phyloP scores from a whole-genome alignment of 83 land plant genomes.

The Picea mariana region DNA sequence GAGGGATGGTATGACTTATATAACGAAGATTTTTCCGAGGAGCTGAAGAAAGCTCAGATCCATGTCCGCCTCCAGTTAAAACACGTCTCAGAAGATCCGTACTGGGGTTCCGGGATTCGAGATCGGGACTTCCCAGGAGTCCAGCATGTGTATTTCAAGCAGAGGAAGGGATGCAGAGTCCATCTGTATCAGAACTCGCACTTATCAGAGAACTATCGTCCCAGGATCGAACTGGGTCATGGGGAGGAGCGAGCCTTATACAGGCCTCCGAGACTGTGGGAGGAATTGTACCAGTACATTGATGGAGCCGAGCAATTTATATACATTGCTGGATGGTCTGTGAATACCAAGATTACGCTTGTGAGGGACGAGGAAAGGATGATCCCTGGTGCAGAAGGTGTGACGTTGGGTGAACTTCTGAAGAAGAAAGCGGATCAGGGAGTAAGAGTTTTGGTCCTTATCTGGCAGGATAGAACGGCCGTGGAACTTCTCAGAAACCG shows the following conservation, averaged over 20 bases:
- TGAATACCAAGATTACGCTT: slow-evolving; percentile 28
- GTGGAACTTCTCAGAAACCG: slow-evolving; percentile 18
- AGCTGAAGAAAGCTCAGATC: slow-evolving; percentile 21
- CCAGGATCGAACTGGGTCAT: slow-evolving; percentile 27
- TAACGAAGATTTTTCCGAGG: slow-evolving; percentile 18
- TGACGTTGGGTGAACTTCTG: slow-evolving; percentile 45
- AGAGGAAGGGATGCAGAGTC: slow-evolving; percentile 34
- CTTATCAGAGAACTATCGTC: slow-evolving; percentile 26
- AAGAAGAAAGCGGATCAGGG: slow-evolving; percentile 43
- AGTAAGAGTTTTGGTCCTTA: slow-evolving; percentile 36
- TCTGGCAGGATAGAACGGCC: slow-evolving; percentile 46
- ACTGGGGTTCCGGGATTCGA: slow-evolving; percentile 34
- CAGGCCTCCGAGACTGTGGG: slow-evolving; percentile 42
- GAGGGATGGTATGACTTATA: slow-evolving; percentile 37
- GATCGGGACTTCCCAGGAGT: slow-evolving; percentile 31
- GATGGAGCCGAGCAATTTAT: slow-evolving; percentile 40
- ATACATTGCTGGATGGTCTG: slow-evolving; percentile 58
- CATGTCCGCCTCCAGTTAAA: slow-evolving; percentile 28
- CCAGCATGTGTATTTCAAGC: slow-evolving; percentile 34
- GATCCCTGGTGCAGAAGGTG: slow-evolving; percentile 30
- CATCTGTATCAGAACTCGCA: slow-evolving; percentile 56
- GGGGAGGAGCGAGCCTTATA: slow-evolving; percentile 11
- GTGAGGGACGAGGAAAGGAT: slow-evolving; percentile 33
- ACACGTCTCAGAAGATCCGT: slow-evolving; percentile 13
- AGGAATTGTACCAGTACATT: slow-evolving; percentile 44